Evolutionary conservation across 768 basidiomycete species (phyloP).

Genomic region (Auriscalpium orientale): DNA sequence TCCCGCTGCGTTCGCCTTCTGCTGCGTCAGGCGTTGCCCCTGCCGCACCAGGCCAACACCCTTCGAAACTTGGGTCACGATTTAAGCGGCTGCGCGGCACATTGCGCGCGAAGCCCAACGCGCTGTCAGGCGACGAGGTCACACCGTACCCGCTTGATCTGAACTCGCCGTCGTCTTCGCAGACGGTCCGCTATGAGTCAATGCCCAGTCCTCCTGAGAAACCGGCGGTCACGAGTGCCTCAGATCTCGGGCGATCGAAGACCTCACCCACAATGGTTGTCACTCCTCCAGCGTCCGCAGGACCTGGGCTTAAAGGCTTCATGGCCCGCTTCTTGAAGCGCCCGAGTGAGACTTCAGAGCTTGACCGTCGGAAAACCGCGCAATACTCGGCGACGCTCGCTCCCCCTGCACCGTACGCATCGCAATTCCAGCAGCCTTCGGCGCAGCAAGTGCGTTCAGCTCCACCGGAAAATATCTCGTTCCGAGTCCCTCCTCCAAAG

Average conservation of each 20-base stretch:
- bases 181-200: slow-evolving; percentile 35
- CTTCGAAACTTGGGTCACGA: slow-evolving; percentile 59
- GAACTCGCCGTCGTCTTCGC: slow-evolving; percentile 30
- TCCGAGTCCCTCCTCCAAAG: neutral
- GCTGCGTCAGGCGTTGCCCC: slow-evolving; percentile 15
- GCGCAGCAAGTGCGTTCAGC: slow-evolving; percentile 6
- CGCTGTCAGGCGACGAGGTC: slow-evolving; percentile 43
- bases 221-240: slow-evolving; percentile 34
- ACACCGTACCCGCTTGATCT: slow-evolving; percentile 36
- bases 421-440: slow-evolving; percentile 2
- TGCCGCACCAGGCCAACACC: slow-evolving; percentile 9
- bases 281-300: slow-evolving; percentile 62
- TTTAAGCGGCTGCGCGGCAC: slow-evolving; percentile 69
- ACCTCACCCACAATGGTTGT: slow-evolving; percentile 31
- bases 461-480: slow-evolving; percentile 11
- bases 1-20: slow-evolving; percentile 21
- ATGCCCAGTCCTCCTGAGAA: slow-evolving; percentile 25
- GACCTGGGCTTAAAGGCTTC: slow-evolving; percentile 72
- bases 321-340: slow-evolving; percentile 66
- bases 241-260: slow-evolving; percentile 48
- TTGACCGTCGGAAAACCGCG: slow-evolving; percentile 18
- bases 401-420: slow-evolving; percentile 8
- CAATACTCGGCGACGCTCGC: slow-evolving; percentile 5
- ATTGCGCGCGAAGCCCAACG: slow-evolving; percentile 46
- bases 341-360: slow-evolving; percentile 21